phyloP scores from a whole-genome alignment of 164 flowering plant genomes.

The Tetracentron sinense region DNA sequence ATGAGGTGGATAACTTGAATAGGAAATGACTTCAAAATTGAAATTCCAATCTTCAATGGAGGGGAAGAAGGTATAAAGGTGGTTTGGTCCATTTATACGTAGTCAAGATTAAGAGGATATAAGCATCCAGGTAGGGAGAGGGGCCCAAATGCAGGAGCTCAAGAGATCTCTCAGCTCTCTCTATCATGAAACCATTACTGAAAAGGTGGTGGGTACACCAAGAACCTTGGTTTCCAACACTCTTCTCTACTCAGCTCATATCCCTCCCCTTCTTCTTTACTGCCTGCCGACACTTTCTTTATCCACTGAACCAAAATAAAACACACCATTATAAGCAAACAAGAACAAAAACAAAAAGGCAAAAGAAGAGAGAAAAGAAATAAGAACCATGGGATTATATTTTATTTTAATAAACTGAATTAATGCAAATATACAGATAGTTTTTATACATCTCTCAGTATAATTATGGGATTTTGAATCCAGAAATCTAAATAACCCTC shows the following conservation, averaged over 20 bases:
- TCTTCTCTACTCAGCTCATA: constrained; percentile 8
- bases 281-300: constrained; percentile 27
- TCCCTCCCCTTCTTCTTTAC: too few relatives aligned
- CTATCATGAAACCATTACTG: neutral
- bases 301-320: neutral
- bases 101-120: too few relatives aligned
- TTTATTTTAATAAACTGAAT: constrained; percentile 20
- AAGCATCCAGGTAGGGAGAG: too few relatives aligned
- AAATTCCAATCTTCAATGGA: too few relatives aligned
- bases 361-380: constrained; percentile 9
- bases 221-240: neutral
- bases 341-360: neutral
- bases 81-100: too few relatives aligned
- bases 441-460: constrained; percentile 26
- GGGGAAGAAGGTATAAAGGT: too few relatives aligned
- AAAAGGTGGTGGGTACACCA: neutral
- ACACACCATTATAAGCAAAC: neutral
- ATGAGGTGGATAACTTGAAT: too few relatives aligned
- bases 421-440: constrained; percentile 30
- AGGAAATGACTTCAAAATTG: too few relatives aligned
- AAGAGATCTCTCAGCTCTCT: too few relatives aligned
- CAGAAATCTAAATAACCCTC: constrained; percentile 14
- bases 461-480: constrained; percentile 23
- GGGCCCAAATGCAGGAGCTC: neutral
- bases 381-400: neutral